Percentiles rank a stretch among this genome's conserved stretches.
Conservation (phyloP, 495 filamentous ascomycete genomes). For the Eremomyces bilateralis region DNA sequence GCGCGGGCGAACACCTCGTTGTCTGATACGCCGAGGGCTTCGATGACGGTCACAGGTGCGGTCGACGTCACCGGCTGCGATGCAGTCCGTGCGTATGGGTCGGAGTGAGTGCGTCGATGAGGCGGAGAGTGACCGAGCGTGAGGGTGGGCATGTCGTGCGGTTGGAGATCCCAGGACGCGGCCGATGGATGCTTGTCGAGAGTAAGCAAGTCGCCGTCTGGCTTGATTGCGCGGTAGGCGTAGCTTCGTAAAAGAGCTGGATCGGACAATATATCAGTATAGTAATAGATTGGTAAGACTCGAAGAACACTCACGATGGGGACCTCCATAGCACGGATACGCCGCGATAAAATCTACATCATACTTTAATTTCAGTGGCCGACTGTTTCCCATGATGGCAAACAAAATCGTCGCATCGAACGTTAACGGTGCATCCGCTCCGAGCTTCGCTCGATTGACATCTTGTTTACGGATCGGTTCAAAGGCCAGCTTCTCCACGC, state of each 20-base stretch:
- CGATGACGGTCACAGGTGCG: no score
- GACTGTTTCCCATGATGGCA: conserved; percentile 39
- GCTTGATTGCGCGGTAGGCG: conserved; percentile 28
- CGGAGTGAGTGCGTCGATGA: no score
- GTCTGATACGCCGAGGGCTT: conserved; percentile 46
- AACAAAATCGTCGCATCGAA: conserved; percentile 46
- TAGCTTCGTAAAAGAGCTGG: conserved; percentile 49
- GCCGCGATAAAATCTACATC: conserved; percentile 45
- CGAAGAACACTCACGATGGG: conserved; percentile 29
- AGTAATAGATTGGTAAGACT: no score
- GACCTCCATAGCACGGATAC: conserved; percentile 45
- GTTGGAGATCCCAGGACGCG: no score
- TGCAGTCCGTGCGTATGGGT: no score
- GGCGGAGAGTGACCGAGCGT: no score
- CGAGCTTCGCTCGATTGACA: conserved; percentile 7
- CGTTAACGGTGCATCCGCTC: conserved; percentile 19
- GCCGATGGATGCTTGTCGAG: no score
- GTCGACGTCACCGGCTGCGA: no score
- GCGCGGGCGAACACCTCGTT: conserved; percentile 54
- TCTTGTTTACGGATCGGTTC: conserved; percentile 10
- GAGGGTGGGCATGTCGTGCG: no score
- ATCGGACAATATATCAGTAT: neutral
- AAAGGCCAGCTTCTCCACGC: conserved; percentile 41
- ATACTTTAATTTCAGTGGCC: conserved; percentile 37
- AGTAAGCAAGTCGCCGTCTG: conserved; percentile 33